These are phyloP conservation scores for Debaryomycetaceae sp. DNA, from an alignment of 1,139 yeast genomes.

Conservation along the genomic window DNA sequence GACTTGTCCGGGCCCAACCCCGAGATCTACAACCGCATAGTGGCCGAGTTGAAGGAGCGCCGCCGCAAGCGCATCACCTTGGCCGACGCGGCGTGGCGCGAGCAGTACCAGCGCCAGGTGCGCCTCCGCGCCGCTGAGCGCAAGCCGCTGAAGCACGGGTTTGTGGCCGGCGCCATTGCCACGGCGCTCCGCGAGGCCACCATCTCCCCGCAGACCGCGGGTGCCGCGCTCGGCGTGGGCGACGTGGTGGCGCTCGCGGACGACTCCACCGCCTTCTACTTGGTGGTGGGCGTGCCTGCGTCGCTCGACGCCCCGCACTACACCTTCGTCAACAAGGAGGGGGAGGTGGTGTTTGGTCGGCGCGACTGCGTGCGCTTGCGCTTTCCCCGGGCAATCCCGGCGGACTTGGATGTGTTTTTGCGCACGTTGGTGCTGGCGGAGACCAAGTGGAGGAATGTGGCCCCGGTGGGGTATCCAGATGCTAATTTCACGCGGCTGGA, in stretches of 20 bases:
- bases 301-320: conserved; percentile 29
- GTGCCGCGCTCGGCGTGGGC: conserved; percentile 28
- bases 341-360: conserved; percentile 49
- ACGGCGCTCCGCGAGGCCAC: conserved; percentile 15
- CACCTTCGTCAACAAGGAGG: conserved; percentile 52
- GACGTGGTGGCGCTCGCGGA: conserved; percentile 34
- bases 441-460: conserved; percentile 26
- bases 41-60: not conserved
- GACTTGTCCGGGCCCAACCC: conserved; percentile 5
- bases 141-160: not conserved
- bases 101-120: not conserved
- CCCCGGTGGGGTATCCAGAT: conserved; percentile 41
- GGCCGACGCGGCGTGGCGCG: conserved; percentile 3
- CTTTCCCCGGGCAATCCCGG: conserved; percentile 51
- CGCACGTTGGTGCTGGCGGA: conserved; percentile 28
- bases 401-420: conserved; percentile 16
- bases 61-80: conserved; percentile 1
- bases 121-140: not conserved
- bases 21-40: conserved; percentile 5
- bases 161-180: conserved; percentile 1
- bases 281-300: conserved; percentile 31
- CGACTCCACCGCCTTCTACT: conserved; percentile 27
- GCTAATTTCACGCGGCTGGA: conserved; percentile 23
- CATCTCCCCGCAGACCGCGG: conserved; percentile 21
- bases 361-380: conserved; percentile 45